Conservation (phyloP, 1,139 yeast species). For the Kurtzmaniella quercitrusa region DNA sequence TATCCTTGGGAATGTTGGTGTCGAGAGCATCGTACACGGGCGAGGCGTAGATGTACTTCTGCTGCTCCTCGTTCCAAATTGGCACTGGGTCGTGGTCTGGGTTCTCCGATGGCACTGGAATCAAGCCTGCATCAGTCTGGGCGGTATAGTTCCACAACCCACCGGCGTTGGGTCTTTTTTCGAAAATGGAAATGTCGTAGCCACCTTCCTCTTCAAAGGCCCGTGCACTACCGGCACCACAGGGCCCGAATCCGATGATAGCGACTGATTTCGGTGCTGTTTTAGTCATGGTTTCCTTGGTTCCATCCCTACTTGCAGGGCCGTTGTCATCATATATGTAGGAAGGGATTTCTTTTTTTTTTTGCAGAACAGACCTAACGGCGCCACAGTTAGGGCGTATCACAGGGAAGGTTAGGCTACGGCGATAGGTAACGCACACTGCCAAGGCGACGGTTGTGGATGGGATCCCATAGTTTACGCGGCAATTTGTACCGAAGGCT, state of each 20-base stretch:
- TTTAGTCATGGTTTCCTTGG: slow-evolving; percentile 7
- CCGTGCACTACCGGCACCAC: slow-evolving; percentile 17
- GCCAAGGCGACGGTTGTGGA: background rate
- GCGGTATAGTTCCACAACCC: slow-evolving; percentile 51
- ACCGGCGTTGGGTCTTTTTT: slow-evolving; percentile 44
- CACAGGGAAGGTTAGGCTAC: background rate
- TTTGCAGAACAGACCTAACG: background rate
- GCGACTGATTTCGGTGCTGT: slow-evolving; percentile 28
- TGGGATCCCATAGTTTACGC: no score
- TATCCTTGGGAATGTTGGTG: slow-evolving; percentile 55
- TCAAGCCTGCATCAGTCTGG: slow-evolving; percentile 12
- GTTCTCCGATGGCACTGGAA: slow-evolving; percentile 17
- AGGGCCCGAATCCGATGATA: slow-evolving; percentile 66
- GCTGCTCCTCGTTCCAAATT: slow-evolving; percentile 12
- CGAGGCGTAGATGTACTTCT: slow-evolving; percentile 30
- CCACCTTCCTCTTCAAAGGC: slow-evolving; percentile 8
- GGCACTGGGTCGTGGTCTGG: slow-evolving; percentile 15
- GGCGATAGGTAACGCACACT: no score
- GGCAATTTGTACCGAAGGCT: no score
- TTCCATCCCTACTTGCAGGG: background rate
- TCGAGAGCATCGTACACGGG: slow-evolving; percentile 51
- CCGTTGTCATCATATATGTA: background rate
- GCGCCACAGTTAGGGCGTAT: background rate
- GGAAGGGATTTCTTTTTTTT: background rate
- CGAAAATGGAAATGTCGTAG: slow-evolving; percentile 27